A percentile compares a stretch with the other conserved stretches of the same genome.
These are phyloP conservation scores for Colletotrichum gloeosporioides DNA, from an alignment of 2,329 filamentous ascomycete species.

Conservation along the genomic window DNA sequence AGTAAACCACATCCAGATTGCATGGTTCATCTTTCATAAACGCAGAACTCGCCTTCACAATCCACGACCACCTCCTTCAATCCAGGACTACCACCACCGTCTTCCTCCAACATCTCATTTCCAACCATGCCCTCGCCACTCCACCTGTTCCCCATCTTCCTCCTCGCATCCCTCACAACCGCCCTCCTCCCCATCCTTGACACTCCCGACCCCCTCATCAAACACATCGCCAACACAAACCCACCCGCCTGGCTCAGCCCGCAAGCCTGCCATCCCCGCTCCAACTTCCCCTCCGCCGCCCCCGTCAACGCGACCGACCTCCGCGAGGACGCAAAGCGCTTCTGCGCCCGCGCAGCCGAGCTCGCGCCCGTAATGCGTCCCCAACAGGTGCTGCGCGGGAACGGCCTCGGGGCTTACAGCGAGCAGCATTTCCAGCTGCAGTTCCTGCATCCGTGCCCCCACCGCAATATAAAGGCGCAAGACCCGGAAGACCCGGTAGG, in stretches of 20 bases:
- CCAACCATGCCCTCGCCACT: neutral
- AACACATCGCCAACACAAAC: neutral
- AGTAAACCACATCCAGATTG: accelerated
- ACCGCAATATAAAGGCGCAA: neutral
- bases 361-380: neutral
- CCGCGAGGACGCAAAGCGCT: neutral
- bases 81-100: neutral
- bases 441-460: neutral
- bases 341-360: neutral
- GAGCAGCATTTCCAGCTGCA: neutral
- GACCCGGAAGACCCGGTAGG: neutral
- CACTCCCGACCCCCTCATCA: neutral
- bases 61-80: neutral
- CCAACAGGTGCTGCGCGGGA: neutral
- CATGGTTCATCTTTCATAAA: neutral
- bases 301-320: neutral
- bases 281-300: neutral
- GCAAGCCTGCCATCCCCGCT: neutral
- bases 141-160: neutral
- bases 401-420: neutral
- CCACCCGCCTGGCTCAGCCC: neutral
- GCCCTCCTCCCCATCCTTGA: neutral
- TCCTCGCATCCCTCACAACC: neutral
- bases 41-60: neutral
- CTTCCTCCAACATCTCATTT: neutral